phyloP scores from a whole-genome alignment of 495 filamentous ascomycete species.

The Aspergillus egyptiacus region DNA sequence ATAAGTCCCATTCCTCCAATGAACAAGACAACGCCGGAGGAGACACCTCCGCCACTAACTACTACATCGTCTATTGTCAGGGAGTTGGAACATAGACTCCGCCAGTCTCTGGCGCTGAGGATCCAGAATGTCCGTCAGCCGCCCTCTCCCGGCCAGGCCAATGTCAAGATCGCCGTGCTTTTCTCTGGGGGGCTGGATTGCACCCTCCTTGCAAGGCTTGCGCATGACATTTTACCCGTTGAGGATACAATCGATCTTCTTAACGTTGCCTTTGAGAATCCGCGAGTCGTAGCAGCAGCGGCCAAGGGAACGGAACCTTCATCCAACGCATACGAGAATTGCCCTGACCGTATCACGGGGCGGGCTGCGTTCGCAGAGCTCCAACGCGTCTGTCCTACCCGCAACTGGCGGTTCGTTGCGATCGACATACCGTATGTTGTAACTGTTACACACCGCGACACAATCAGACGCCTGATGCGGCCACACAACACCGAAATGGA shows the following conservation, averaged over 20 bases:
- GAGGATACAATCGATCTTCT: constrained; percentile 74
- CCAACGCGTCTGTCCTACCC: constrained; percentile 58
- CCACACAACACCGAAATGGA: constrained; percentile 99
- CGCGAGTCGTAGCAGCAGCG: constrained; percentile 56
- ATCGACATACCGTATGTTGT: constrained; percentile 82
- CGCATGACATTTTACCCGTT: constrained; percentile 69
- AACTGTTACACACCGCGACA: constrained; percentile 59
- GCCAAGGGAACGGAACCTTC: constrained; percentile 4
- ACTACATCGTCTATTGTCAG: constrained; percentile 48
- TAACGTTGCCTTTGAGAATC: constrained; percentile 97
- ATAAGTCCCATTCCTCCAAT: constrained; percentile 58
- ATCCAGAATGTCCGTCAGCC: constrained; percentile 63
- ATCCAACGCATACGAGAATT: constrained; percentile 62
- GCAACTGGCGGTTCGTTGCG: constrained; percentile 72
- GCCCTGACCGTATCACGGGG: constrained; percentile 86
- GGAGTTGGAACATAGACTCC: constrained; percentile 52
- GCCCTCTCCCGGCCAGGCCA: constrained; percentile 26
- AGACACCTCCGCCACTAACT: constrained; percentile 33
- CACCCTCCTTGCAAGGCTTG: constrained; percentile 74
- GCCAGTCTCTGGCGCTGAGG: constrained; percentile 58
- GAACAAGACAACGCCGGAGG: constrained; percentile 48
- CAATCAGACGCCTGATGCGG: constrained; percentile 69
- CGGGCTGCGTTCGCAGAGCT: constrained; percentile 71
- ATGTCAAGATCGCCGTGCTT: constrained; percentile 65
- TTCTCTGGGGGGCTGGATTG: constrained; percentile 96